These are phyloP conservation scores for Debaryomyces sp. DNA, from an alignment of 1,139 yeast species.

Conservation along the genomic window DNA sequence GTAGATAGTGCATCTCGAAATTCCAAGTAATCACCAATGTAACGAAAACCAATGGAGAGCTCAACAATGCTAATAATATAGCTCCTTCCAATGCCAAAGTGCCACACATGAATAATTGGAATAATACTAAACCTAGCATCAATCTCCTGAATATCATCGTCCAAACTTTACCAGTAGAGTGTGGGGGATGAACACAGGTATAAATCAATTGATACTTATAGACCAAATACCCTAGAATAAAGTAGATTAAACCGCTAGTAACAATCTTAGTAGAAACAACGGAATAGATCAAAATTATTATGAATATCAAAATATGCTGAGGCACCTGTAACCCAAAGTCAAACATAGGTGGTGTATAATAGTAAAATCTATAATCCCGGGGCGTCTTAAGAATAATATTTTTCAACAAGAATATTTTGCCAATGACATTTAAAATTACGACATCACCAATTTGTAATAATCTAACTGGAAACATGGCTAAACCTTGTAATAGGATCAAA, in stretches of 20 bases:
- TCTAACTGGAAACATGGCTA: slow-evolving; percentile 78
- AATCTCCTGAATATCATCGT: slow-evolving; percentile 66
- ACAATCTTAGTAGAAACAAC: slow-evolving; percentile 69
- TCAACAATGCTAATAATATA: slow-evolving; percentile 49
- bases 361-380: slow-evolving; percentile 59
- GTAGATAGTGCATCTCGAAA: slow-evolving; percentile 61
- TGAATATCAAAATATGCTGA: slow-evolving; percentile 63
- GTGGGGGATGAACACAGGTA: slow-evolving; percentile 71
- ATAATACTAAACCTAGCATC: slow-evolving; percentile 60
- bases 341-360: slow-evolving; percentile 67
- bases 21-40: slow-evolving; percentile 55
- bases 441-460: slow-evolving; percentile 58
- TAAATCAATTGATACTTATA: slow-evolving; percentile 68
- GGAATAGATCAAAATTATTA: slow-evolving; percentile 64
- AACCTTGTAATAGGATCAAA: slow-evolving; percentile 71
- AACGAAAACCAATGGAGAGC: slow-evolving; percentile 54
- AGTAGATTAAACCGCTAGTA: slow-evolving; percentile 63
- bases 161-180: slow-evolving; percentile 74
- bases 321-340: slow-evolving; percentile 69
- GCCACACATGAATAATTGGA: slow-evolving; percentile 71
- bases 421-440: slow-evolving; percentile 48
- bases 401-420: slow-evolving; percentile 63
- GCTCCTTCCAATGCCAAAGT: slow-evolving; percentile 68
- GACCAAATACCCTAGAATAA: slow-evolving; percentile 61
- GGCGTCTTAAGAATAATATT: slow-evolving; percentile 53